Evolutionary conservation across 2,329 filamentous ascomycete genomes (phyloP), one percentile per base, ranked within the genome.

Genomic region (Cytospora paraplurivora): DNA sequence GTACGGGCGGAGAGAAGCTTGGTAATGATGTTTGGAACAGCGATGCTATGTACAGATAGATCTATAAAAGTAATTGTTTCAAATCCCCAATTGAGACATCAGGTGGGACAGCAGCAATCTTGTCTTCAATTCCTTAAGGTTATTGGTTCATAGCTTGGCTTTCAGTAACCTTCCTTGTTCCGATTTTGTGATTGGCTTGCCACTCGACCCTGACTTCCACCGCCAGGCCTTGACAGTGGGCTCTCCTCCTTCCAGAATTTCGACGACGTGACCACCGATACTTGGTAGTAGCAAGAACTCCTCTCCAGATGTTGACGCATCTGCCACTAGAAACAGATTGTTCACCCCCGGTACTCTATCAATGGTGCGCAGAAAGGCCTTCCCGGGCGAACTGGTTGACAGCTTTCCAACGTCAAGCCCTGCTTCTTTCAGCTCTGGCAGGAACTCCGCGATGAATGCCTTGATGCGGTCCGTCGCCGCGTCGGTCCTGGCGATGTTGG

Each of bases 401-500:
- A 33, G 19, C 21, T 13, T 5, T 4, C 4, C 11, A 33, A 51
- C 15, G 19, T 15, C 21, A 4, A 33, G 13, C 4, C 49, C 49
- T 8, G 10, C 49, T 27, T 32, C 49, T 13, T 27, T 33, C 21
- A 51, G 11, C 49, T 51, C 49, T 4, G 49, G 49, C 64, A 72
- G 55, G 68, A 70, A 17, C 66, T 75, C 35, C 69, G 69, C 8
- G 70, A 72, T 56, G 34, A 57, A 57, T 7, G 17, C 21, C 35
- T 52, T 56, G 21, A 62, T 80, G 19, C 76, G 71, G 56, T 74
- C 72, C 1, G 67, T 64, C 1, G 76, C 76, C 60, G 79, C 75
- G 1, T 63, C 37, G 41, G 76, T 74, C 0, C 53, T 15, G 34
- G 71, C 56, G 0, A 75, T 77, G 66, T 82, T 81, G 10, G 79